phyloP scores from a whole-genome alignment of 2,329 filamentous ascomycete genomes.

The Botrytis deweyae region DNA sequence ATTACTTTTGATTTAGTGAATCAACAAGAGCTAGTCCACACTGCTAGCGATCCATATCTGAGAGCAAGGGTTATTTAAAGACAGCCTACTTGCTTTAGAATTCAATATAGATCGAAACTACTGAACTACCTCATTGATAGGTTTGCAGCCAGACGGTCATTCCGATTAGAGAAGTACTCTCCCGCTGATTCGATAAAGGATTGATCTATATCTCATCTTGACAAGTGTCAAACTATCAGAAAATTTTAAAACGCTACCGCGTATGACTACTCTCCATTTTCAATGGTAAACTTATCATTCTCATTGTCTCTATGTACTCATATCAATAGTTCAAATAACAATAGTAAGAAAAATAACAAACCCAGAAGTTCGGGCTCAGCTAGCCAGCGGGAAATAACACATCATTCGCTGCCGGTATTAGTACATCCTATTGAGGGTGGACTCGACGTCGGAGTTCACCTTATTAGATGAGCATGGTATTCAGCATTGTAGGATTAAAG shows the following conservation, averaged over 20 bases:
- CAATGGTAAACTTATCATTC: neutral
- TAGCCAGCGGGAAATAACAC: neutral
- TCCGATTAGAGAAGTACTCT: neutral
- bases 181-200: neutral
- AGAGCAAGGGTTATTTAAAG: neutral
- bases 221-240: too few species aligned
- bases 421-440: neutral
- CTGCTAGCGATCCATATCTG: neutral
- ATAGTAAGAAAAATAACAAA: neutral
- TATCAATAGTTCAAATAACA: neutral
- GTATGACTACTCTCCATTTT: neutral
- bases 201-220: neutral
- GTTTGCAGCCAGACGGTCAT: neutral
- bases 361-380: neutral
- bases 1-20: neutral
- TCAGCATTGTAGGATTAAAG: neutral
- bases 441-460: neutral
- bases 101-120: neutral
- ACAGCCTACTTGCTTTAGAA: neutral
- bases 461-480: neutral
- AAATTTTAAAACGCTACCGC: too few species aligned
- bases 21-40: neutral
- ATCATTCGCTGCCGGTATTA: neutral
- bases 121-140: fast-evolving
- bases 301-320: fast-evolving